phyloP scores from a whole-genome alignment of 176 grass and related monocot species.

The Panicum miliaceum region DNA sequence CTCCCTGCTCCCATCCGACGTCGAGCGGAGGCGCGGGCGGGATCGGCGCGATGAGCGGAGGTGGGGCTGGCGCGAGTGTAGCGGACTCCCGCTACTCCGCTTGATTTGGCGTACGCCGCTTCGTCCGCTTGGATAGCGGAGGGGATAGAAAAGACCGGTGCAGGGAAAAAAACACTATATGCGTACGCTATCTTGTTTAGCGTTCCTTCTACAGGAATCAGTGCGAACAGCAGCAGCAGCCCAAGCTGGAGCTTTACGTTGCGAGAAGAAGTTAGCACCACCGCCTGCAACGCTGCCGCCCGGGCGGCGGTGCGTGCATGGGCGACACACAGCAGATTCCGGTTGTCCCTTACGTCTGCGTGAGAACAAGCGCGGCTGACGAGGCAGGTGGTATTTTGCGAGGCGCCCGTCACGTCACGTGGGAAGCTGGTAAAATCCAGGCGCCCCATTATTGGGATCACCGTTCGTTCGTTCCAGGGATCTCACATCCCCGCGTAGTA shows the following conservation, averaged over 20 bases:
- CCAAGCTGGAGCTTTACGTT: conserved; percentile 30
- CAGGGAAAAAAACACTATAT: too few species aligned
- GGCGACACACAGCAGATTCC: conserved; percentile 32
- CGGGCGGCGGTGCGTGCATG: not conserved
- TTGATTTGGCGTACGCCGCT: too few species aligned
- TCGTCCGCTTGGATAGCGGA: too few species aligned
- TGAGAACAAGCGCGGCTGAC: conserved; percentile 39
- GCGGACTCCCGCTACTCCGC: too few species aligned
- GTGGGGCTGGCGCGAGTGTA: too few species aligned
- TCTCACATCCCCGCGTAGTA: not conserved
- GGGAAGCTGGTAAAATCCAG: conserved; percentile 29
- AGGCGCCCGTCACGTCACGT: conserved; percentile 56
- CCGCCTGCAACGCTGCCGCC: not conserved
- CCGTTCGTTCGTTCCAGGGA: not conserved
- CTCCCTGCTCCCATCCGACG: too few species aligned
- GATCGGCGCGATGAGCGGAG: too few species aligned
- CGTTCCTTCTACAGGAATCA: too few species aligned
- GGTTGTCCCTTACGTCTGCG: conserved; percentile 25
- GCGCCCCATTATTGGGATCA: conserved; percentile 22
- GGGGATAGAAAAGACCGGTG: too few species aligned
- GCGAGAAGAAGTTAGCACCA: not conserved
- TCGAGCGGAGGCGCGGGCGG: too few species aligned
- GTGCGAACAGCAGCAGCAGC: not conserved
- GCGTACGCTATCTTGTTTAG: too few species aligned
- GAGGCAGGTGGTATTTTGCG: conserved; percentile 50